Conservation (phyloP, 2,329 filamentous ascomycete species). For the Paecilomyces variotii region DNA sequence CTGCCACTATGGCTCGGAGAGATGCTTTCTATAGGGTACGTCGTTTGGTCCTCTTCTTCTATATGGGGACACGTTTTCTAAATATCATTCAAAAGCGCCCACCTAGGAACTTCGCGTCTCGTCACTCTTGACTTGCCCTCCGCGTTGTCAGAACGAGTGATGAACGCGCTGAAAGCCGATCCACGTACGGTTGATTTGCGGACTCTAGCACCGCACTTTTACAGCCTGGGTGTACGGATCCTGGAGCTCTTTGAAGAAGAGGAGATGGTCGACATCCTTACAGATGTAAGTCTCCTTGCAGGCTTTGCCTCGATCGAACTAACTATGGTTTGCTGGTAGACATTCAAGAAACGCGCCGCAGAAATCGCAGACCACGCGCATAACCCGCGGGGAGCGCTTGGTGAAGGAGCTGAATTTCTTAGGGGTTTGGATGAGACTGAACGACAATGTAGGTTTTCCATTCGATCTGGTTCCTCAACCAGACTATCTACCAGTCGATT, state of each 20-base stretch:
- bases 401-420: constrained; percentile 69
- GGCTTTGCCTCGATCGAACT: neutral
- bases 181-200: constrained; percentile 77
- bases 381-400: constrained; percentile 65
- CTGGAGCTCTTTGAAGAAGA: constrained; percentile 89
- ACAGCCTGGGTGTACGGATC: constrained; percentile 74
- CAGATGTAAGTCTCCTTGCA: constrained; percentile 32
- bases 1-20: constrained; percentile 92
- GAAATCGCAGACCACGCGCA: constrained; percentile 85
- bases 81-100: constrained; percentile 22
- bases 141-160: constrained; percentile 67
- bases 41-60: constrained; percentile 4
- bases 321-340: constrained; percentile 35
- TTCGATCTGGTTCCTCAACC: neutral
- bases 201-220: constrained; percentile 78
- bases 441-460: constrained; percentile 48
- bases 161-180: constrained; percentile 87
- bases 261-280: constrained; percentile 63
- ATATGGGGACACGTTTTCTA: constrained; percentile 1
- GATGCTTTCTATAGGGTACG: constrained; percentile 59
- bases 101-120: constrained; percentile 47
- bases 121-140: constrained; percentile 74
- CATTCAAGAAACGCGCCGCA: constrained; percentile 71
- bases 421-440: constrained; percentile 86
- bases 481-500: neutral